Percentiles rank a stretch among this genome's conserved stretches.
phyloP scores from a whole-genome alignment of 176 grass and related monocot genomes.

The Neostapfia colusana region DNA sequence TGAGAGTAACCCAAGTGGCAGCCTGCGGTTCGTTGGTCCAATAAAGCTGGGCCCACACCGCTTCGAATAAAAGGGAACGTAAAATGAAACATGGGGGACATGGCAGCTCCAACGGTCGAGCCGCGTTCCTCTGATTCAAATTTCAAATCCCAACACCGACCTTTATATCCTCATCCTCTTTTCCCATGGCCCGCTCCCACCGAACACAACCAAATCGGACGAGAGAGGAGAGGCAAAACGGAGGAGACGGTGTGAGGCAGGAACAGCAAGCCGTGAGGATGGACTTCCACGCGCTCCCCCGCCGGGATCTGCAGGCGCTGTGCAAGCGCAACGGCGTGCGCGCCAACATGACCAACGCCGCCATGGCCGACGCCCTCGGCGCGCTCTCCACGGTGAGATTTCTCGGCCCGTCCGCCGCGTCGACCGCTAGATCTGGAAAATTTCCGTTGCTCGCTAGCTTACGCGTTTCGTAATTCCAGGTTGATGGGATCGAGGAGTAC shows the following conservation, averaged over 20 bases:
- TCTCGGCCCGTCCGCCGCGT: not conserved
- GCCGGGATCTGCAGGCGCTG: constrained; percentile 76
- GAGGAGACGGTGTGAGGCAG: not conserved
- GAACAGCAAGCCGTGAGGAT: constrained; percentile 24
- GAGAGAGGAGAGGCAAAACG: not conserved
- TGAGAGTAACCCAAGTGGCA: not conserved
- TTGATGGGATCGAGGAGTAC: constrained; percentile 37
- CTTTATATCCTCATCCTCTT: not conserved
- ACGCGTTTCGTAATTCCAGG: constrained; percentile 4
- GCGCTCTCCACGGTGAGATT: constrained; percentile 50
- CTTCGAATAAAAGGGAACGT: not conserved
- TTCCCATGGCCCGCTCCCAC: not conserved
- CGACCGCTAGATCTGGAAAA: not conserved
- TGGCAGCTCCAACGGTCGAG: constrained; percentile 25
- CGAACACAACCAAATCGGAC: not conserved
- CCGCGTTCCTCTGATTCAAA: constrained; percentile 34
- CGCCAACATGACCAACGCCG: constrained; percentile 75
- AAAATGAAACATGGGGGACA: not conserved
- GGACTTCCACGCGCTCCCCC: constrained; percentile 68
- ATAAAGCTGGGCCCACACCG: not conserved
- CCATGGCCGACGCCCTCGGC: constrained; percentile 84
- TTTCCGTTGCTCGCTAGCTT: not conserved
- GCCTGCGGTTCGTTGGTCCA: too few species aligned
- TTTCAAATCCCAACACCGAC: not conserved
- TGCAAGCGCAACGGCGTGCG: constrained; percentile 83